Conservation (phyloP, 2,329 filamentous ascomycete genomes). For the Fusarium domesticum region DNA sequence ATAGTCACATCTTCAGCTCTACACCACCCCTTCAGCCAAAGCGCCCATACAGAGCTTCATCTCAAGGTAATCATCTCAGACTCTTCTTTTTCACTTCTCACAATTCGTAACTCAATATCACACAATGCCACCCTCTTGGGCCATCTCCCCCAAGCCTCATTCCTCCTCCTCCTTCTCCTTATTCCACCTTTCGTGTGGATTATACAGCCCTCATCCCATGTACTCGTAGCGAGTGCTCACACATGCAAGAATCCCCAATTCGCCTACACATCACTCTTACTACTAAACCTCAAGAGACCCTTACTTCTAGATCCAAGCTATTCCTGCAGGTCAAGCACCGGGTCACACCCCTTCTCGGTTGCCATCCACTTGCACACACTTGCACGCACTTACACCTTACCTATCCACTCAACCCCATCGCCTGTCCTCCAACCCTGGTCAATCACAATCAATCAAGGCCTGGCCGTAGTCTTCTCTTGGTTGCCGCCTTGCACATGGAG, state of each 20-base stretch:
- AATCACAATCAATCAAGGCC: conserved; percentile 26
- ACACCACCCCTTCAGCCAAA: conserved; percentile 22
- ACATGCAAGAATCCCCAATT: conserved; percentile 3
- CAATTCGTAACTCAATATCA: neutral
- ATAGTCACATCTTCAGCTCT: conserved; percentile 26
- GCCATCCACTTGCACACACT: conserved; percentile 20
- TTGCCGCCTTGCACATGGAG: conserved; percentile 24
- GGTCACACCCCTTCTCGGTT: conserved; percentile 31
- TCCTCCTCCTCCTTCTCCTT: neutral
- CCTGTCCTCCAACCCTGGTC: conserved; percentile 24
- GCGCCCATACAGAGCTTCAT: conserved; percentile 14
- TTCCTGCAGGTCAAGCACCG: conserved; percentile 33
- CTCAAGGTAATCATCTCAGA: conserved; percentile 3
- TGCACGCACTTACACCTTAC: conserved; percentile 21
- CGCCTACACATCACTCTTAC: conserved; percentile 5
- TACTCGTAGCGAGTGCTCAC: conserved; percentile 1
- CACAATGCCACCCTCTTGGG: no score
- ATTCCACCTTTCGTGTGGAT: conserved; percentile 9
- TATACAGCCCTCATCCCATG: conserved; percentile 1
- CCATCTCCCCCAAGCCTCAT: no score
- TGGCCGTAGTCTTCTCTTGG: conserved; percentile 23
- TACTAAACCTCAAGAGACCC: conserved; percentile 11
- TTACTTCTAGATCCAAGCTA: conserved; percentile 26
- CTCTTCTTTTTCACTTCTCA: conserved; percentile 2
- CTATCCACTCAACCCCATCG: conserved; percentile 25